These are phyloP conservation scores for Boletus coccyginus DNA, from an alignment of 768 basidiomycete species.

Conservation along the genomic window DNA sequence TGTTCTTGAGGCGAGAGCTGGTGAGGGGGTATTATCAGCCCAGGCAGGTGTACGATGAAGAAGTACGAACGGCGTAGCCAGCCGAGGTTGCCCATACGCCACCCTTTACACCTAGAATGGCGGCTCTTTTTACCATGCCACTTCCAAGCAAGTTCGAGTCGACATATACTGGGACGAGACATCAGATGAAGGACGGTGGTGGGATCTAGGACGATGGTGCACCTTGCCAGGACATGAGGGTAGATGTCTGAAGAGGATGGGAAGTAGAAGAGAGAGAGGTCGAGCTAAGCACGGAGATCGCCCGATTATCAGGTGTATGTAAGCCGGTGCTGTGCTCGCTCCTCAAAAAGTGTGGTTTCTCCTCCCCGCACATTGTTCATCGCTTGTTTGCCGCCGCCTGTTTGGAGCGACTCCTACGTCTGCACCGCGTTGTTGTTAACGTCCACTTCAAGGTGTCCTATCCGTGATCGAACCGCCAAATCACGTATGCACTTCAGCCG, in stretches of 20 bases:
- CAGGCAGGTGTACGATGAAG: not conserved
- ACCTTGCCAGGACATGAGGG: slow-evolving; percentile 74
- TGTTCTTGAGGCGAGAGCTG: slow-evolving; percentile 24
- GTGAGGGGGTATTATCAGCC: not conserved
- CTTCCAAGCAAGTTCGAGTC: slow-evolving; percentile 75
- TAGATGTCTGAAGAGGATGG: slow-evolving; percentile 7
- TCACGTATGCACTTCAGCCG: too few species aligned
- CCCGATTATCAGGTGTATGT: slow-evolving; percentile 32
- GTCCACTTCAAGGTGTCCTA: too few species aligned
- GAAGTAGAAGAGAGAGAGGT: not conserved
- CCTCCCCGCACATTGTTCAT: too few species aligned
- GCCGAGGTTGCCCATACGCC: slow-evolving; percentile 30
- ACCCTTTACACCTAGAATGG: slow-evolving; percentile 36
- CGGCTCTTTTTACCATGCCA: slow-evolving; percentile 70
- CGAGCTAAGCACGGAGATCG: slow-evolving; percentile 17
- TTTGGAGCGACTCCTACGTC: too few species aligned
- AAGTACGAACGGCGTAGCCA: slow-evolving; percentile 15
- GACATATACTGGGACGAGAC: slow-evolving; percentile 71
- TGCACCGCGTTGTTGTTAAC: too few species aligned
- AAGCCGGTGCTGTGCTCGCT: slow-evolving; percentile 17
- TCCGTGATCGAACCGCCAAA: too few species aligned
- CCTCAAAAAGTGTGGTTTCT: too few species aligned
- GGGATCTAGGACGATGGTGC: slow-evolving; percentile 30
- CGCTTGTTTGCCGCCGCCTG: too few species aligned
- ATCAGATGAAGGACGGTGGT: not conserved